A percentile compares a stretch with the other conserved stretches of the same genome.
Conservation (phyloP, 1,139 yeast species). For the Lodderomyces margitis region DNA sequence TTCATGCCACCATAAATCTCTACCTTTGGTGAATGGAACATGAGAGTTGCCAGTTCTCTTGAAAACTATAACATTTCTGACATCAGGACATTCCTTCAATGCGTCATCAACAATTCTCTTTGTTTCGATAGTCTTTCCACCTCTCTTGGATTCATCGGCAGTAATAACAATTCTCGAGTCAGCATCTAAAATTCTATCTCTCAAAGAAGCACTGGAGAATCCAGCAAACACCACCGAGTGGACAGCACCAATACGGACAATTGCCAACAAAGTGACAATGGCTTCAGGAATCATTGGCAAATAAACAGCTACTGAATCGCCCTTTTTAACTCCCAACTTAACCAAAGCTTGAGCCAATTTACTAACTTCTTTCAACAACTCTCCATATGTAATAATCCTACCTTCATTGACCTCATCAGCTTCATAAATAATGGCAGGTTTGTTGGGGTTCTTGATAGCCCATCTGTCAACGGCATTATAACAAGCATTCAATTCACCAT, state of each 20-base stretch:
- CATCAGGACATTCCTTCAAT: slow-evolving; percentile 64
- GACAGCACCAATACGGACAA: slow-evolving; percentile 74
- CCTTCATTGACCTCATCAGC: slow-evolving; percentile 75
- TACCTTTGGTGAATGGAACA: slow-evolving; percentile 57
- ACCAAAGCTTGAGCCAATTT: slow-evolving; percentile 68
- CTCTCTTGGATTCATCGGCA: slow-evolving; percentile 78
- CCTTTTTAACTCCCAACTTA: slow-evolving; percentile 69
- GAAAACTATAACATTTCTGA: slow-evolving; percentile 66
- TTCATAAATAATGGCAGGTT: slow-evolving; percentile 76
- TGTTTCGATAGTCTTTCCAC: slow-evolving; percentile 80
- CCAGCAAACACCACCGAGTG: slow-evolving; percentile 88
- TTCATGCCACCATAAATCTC: slow-evolving; percentile 84
- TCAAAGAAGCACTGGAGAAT: slow-evolving; percentile 69
- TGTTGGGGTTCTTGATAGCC: slow-evolving; percentile 68
- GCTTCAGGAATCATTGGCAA: slow-evolving; percentile 89
- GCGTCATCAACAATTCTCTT: slow-evolving; percentile 84
- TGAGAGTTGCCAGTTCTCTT: slow-evolving; percentile 70
- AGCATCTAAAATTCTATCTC: slow-evolving; percentile 79
- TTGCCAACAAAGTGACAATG: slow-evolving; percentile 67
- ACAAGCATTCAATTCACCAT: slow-evolving; percentile 74
- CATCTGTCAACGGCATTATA: slow-evolving; percentile 81
- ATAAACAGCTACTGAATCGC: slow-evolving; percentile 83
- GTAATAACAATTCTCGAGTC: slow-evolving; percentile 71
- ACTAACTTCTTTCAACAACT: slow-evolving; percentile 66
- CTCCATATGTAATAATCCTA: slow-evolving; percentile 63